A percentile compares a stretch with the other conserved stretches of the same genome.
These are phyloP conservation scores for Pythium rhizo-oryzae DNA, from an alignment of 352 stramenopile genomes.

Conservation along the genomic window DNA sequence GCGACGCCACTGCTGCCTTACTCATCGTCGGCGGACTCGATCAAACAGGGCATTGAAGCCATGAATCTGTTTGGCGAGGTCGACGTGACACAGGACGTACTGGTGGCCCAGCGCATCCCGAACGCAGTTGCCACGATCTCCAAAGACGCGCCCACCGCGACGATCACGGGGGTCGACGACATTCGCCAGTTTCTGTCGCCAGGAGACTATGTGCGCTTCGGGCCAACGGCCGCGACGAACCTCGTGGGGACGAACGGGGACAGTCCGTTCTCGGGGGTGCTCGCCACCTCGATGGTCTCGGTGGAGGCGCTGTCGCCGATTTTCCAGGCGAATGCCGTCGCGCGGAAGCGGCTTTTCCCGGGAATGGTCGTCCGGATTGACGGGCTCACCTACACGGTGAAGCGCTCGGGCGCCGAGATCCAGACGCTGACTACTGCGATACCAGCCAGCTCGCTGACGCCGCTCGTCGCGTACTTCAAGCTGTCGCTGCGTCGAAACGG, in stretches of 20 bases:
- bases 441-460: conserved; percentile 33
- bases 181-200: conserved; percentile 68
- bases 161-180: conserved; percentile 50
- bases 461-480: conserved; percentile 35
- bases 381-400: conserved; percentile 84
- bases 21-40: conserved; percentile 51
- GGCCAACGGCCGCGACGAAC: conserved; percentile 37
- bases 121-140: conserved; percentile 51
- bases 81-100: conserved; percentile 50
- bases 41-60: conserved; percentile 75
- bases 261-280: conserved; percentile 48
- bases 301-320: conserved; percentile 55
- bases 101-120: conserved; percentile 61
- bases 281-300: conserved; percentile 53
- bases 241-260: conserved; percentile 70
- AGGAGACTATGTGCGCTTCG: conserved; percentile 72
- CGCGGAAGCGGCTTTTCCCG: conserved; percentile 68
- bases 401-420: conserved; percentile 90
- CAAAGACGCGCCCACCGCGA: conserved; percentile 53
- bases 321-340: conserved; percentile 32
- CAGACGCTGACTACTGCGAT: conserved; percentile 71
- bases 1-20: conserved; percentile 61
- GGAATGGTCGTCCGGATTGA: conserved; percentile 89
- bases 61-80: conserved; percentile 83
- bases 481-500: conserved; percentile 50